Conservation (phyloP, 2,329 filamentous ascomycete genomes). For the Magnaporthiopsis poae region DNA sequence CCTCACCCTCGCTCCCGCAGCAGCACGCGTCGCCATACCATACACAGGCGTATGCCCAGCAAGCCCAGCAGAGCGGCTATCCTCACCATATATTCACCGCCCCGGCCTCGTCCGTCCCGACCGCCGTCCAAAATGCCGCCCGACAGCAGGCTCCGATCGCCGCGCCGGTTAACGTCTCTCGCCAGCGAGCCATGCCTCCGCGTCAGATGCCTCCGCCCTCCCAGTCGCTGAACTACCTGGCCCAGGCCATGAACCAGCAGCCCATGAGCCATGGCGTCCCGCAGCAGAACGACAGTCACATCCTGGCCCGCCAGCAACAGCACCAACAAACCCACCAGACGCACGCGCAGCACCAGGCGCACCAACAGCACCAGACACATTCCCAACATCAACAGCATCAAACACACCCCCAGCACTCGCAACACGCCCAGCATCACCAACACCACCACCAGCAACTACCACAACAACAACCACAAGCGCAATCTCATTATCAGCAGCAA, state of each 20-base stretch:
- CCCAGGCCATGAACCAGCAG: slow-evolving; percentile 26
- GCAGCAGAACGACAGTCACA: slow-evolving; percentile 7
- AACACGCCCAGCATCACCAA: slow-evolving; percentile 14
- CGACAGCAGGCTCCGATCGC: slow-evolving; percentile 32
- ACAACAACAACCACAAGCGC: not conserved
- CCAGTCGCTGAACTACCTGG: slow-evolving; percentile 21
- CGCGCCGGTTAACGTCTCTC: slow-evolving; percentile 35
- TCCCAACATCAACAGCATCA: slow-evolving; percentile 12
- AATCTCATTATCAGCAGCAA: slow-evolving; percentile 15
- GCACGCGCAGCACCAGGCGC: slow-evolving; percentile 14
- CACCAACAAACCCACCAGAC: slow-evolving; percentile 13
- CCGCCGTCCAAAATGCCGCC: slow-evolving; percentile 37
- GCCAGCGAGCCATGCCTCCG: slow-evolving; percentile 32
- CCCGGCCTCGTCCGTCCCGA: slow-evolving; percentile 36
- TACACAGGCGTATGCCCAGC: slow-evolving; percentile 40
- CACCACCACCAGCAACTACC: slow-evolving; percentile 4
- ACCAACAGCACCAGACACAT: slow-evolving; percentile 12
- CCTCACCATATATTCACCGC: slow-evolving; percentile 44
- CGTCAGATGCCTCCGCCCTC: slow-evolving; percentile 35
- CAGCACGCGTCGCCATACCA: slow-evolving; percentile 48
- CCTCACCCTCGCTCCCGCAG: slow-evolving; percentile 38
- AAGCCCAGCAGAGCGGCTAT: slow-evolving; percentile 37
- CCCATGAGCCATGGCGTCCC: slow-evolving; percentile 18
- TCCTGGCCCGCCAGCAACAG: slow-evolving; percentile 10
- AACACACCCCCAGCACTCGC: slow-evolving; percentile 13